Evolutionary conservation across 2,329 filamentous ascomycete genomes (phyloP).

Genomic region (Aureobasidium lini): DNA sequence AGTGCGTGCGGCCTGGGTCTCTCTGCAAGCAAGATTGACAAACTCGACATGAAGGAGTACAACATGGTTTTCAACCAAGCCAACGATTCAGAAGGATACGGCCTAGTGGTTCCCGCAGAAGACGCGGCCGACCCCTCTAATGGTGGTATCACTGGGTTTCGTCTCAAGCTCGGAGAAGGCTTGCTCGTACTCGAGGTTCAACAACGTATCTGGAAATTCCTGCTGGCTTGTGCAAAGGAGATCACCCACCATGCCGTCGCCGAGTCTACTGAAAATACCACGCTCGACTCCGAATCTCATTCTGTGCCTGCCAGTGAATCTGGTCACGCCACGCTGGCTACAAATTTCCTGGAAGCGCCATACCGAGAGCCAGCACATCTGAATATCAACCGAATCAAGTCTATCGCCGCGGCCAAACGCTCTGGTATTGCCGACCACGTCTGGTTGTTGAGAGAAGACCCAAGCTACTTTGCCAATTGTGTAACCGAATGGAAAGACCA

Average conservation of each 20-base stretch:
- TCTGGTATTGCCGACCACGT: constrained; percentile 46
- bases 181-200: constrained; percentile 47
- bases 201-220: constrained; percentile 40
- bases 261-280: constrained; percentile 14
- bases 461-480: constrained; percentile 45
- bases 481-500: constrained; percentile 43
- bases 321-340: constrained; percentile 6
- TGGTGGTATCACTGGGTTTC: constrained; percentile 7
- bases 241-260: constrained; percentile 46
- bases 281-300: constrained; percentile 14
- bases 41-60: constrained; percentile 15
- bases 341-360: constrained; percentile 37
- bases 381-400: constrained; percentile 39
- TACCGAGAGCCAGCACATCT: constrained; percentile 44
- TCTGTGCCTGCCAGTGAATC: neutral
- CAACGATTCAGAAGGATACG: constrained; percentile 24
- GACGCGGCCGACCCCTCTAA: neutral
- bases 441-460: constrained; percentile 51
- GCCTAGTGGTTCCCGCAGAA: constrained; percentile 30
- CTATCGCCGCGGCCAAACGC: constrained; percentile 37
- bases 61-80: constrained; percentile 19
- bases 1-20: neutral
- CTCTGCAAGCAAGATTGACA: neutral
- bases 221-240: constrained; percentile 39
- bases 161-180: neutral